These are phyloP conservation scores for Penicillium lividum DNA, from an alignment of 495 filamentous ascomycete genomes.

Conservation along the genomic window DNA sequence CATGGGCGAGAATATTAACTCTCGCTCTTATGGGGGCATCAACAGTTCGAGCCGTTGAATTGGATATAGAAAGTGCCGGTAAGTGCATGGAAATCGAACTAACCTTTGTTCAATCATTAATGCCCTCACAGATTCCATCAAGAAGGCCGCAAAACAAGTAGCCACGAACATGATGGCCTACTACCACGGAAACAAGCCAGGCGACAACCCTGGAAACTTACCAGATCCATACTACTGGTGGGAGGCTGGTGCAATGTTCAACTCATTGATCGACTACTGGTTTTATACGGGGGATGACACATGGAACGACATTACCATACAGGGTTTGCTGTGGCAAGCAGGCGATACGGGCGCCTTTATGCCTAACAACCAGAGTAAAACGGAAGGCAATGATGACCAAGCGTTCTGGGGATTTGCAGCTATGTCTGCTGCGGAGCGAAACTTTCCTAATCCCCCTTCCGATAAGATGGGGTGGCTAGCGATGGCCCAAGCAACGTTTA, in stretches of 20 bases:
- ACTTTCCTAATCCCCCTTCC: slow-evolving; percentile 58
- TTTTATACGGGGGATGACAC: slow-evolving; percentile 72
- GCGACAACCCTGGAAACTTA: slow-evolving; percentile 70
- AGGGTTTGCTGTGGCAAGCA: slow-evolving; percentile 71
- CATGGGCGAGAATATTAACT: slow-evolving; percentile 24
- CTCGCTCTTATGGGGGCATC: slow-evolving; percentile 20
- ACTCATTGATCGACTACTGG: slow-evolving; percentile 80
- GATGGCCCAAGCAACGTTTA: slow-evolving; percentile 80
- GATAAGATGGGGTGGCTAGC: slow-evolving; percentile 73
- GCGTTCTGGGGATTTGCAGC: slow-evolving; percentile 83
- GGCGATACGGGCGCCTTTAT: slow-evolving; percentile 70
- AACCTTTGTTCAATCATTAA: not conserved
- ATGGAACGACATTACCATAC: slow-evolving; percentile 68
- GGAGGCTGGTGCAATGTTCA: slow-evolving; percentile 78
- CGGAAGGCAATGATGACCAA: slow-evolving; percentile 82
- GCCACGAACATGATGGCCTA: slow-evolving; percentile 55
- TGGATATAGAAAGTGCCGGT: slow-evolving; percentile 28
- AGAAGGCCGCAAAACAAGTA: slow-evolving; percentile 41
- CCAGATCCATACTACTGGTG: slow-evolving; percentile 83
- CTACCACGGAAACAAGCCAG: slow-evolving; percentile 71
- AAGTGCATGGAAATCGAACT: not conserved
- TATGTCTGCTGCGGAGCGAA: slow-evolving; percentile 78
- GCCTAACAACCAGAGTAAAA: slow-evolving; percentile 78
- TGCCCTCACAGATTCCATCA: slow-evolving; percentile 45
- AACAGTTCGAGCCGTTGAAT: slow-evolving; percentile 22